A percentile compares a stretch with the other conserved stretches of the same genome.
These are phyloP conservation scores for Aspergillus nomiae DNA, from an alignment of 2,329 filamentous ascomycete genomes.

Conservation along the genomic window DNA sequence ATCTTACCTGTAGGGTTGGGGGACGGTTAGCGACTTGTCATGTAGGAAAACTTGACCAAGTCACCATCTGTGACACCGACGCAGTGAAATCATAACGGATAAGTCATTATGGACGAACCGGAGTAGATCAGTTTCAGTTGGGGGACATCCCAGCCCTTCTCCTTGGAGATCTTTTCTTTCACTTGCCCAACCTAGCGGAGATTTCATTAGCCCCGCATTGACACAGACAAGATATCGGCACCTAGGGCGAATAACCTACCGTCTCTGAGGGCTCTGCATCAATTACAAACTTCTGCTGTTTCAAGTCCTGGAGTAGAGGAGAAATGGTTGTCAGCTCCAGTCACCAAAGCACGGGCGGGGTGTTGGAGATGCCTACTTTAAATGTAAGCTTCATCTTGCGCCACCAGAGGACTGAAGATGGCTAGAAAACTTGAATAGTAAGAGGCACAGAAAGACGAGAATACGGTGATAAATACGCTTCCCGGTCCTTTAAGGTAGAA, in stretches of 20 bases:
- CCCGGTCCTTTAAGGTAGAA: neutral
- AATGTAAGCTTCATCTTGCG: constrained; percentile 70
- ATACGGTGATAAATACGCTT: constrained; percentile 2
- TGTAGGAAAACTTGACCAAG: constrained; percentile 2
- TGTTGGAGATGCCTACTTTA: constrained; percentile 54
- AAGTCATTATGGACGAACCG: constrained; percentile 58
- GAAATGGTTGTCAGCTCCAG: constrained; percentile 20
- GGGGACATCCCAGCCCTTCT: constrained; percentile 92
- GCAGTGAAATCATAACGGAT: neutral
- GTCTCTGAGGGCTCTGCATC: constrained; percentile 91
- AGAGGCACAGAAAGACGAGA: constrained; percentile 2
- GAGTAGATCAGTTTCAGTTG: constrained; percentile 98
- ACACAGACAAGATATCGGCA: constrained; percentile 13
- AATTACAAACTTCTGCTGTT: constrained; percentile 97
- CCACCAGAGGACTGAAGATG: constrained; percentile 35
- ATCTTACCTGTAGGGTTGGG: constrained; percentile 75
- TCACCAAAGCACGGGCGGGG: neutral
- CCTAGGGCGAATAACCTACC: constrained; percentile 56
- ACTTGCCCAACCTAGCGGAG: constrained; percentile 74
- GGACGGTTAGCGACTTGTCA: neutral
- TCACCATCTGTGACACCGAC: neutral
- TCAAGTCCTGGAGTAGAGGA: constrained; percentile 71
- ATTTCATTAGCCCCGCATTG: constrained; percentile 39
- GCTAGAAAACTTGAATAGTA: constrained; percentile 20
- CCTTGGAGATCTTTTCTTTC: constrained; percentile 87